A percentile compares a stretch with the other conserved stretches of the same genome.
phyloP scores from a whole-genome alignment of 257 asterid genomes.

The Plantago elongata region DNA sequence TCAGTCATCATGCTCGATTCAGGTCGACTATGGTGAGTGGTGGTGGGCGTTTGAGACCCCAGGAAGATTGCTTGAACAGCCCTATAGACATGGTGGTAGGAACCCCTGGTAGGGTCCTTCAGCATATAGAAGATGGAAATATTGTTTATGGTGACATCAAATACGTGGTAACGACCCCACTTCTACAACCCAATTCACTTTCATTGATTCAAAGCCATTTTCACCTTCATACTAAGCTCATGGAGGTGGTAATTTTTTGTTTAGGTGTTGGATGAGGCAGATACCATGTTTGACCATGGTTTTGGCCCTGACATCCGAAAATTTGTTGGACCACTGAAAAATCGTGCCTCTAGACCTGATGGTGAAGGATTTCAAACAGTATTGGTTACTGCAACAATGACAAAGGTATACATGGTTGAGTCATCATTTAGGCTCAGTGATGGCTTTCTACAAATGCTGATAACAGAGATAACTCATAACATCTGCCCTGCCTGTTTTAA shows the following conservation, averaged over 20 bases:
- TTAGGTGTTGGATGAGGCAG: conserved; percentile 98
- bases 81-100: conserved; percentile 98
- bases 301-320: conserved; percentile 95
- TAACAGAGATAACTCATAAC: background rate
- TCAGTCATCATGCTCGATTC: conserved; percentile 90
- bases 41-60: conserved; percentile 92
- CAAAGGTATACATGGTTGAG: conserved; percentile 49
- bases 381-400: conserved; percentile 96
- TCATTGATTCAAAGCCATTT: conserved; percentile 9
- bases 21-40: conserved; percentile 98
- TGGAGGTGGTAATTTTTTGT: conserved; percentile 24
- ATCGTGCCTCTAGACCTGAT: conserved; percentile 66
- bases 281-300: conserved; percentile 98
- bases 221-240: conserved; percentile 4
- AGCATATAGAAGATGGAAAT: conserved; percentile 94
- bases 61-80: conserved; percentile 79
- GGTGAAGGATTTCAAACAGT: conserved; percentile 83
- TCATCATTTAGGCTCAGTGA: background rate
- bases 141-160: conserved; percentile 92
- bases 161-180: conserved; percentile 56
- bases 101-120: conserved; percentile 96
- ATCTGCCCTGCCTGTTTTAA: background rate
- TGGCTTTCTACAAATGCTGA: background rate
- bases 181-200: conserved; percentile 1
- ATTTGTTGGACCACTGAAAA: conserved; percentile 78